phyloP scores from a whole-genome alignment of 257 asterid species.

The Plantago major region DNA sequence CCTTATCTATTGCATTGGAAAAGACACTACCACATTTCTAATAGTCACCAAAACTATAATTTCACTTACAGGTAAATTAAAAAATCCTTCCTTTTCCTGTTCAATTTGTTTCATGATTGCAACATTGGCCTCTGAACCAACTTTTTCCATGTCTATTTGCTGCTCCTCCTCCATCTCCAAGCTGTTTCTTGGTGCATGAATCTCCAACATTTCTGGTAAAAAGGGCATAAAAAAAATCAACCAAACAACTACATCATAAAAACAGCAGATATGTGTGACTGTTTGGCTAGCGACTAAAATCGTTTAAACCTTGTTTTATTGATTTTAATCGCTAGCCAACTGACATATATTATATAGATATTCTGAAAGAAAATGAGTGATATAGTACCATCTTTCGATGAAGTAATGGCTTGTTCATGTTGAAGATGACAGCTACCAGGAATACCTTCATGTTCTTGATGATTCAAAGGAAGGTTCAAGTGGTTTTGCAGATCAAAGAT shows the following conservation, averaged over 20 bases:
- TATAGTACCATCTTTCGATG: constrained; percentile 37
- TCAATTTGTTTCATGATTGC: neutral
- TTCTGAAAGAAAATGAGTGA: neutral
- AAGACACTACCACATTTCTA: constrained; percentile 13
- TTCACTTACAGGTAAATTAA: constrained; percentile 58
- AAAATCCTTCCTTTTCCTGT: constrained; percentile 32
- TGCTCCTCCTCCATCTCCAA: constrained; percentile 51
- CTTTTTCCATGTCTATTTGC: constrained; percentile 10
- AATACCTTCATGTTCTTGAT: constrained; percentile 17
- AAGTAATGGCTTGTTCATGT: constrained; percentile 20
- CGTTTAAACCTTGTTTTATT: neutral
- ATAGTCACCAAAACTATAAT: neutral
- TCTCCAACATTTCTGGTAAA: constrained; percentile 36
- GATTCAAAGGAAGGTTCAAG: constrained; percentile 37
- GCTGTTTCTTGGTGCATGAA: constrained; percentile 90
- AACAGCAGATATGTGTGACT: neutral
- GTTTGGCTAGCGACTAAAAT: too few relatives aligned
- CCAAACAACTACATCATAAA: neutral
- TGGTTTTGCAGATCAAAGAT: constrained; percentile 61
- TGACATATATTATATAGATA: too few relatives aligned
- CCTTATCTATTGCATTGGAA: constrained; percentile 29
- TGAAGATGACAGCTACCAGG: neutral
- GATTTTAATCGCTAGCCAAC: too few relatives aligned
- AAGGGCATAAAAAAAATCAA: neutral
- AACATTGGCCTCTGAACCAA: constrained; percentile 18